Evolutionary conservation across 805 yeast species (phyloP), one percentile per base, ranked within the genome.

Genomic region (Barnettozyma vustinii): DNA sequence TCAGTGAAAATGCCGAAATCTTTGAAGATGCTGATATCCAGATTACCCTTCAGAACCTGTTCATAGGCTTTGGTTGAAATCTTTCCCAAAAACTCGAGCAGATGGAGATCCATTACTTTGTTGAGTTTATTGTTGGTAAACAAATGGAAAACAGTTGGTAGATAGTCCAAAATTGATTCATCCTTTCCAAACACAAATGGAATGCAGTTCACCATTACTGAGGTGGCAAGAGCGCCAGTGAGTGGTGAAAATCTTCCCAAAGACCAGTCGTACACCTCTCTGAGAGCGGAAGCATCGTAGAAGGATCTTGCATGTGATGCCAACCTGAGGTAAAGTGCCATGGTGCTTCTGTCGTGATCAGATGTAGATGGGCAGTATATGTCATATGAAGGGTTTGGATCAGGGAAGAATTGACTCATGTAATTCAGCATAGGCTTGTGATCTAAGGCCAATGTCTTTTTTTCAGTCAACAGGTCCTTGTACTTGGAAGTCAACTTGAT

Each of bases 81-180:
- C 25, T 79, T 74, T 6, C 92, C 86, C 50, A 88, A 63, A 16
- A 87, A 68, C 15, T 83, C 80, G 10, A 88, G 73, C 49, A 87
- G 56, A 55, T 81, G 84, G 9, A 82, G 71, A 55, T 87, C 96
- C 32, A 80, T 67, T 16, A 78, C 72, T 37, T 74, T 61, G 55
- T 72, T 63, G 50, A 72, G 66, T 56, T 75, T 66, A 39, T 80
- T 65, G 51, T 81, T 71, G 2, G 77, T 61, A 96, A 96, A 89
- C 40, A 87, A 66, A 52, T 86, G 81, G 55, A 87, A 87, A 8
- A 88, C 61, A 2, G 87, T 67, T 0, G 91, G 82, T 26, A 87
- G 61, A 55, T 83, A 81, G 52, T 80, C 76, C 26, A 79, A 69
- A 3, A 79, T 74, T 50, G 74, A 79, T 9, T 63, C 51, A 5